phyloP scores from a whole-genome alignment of 2,329 filamentous ascomycete genomes.

The Pseudogymnoascus sp. region DNA sequence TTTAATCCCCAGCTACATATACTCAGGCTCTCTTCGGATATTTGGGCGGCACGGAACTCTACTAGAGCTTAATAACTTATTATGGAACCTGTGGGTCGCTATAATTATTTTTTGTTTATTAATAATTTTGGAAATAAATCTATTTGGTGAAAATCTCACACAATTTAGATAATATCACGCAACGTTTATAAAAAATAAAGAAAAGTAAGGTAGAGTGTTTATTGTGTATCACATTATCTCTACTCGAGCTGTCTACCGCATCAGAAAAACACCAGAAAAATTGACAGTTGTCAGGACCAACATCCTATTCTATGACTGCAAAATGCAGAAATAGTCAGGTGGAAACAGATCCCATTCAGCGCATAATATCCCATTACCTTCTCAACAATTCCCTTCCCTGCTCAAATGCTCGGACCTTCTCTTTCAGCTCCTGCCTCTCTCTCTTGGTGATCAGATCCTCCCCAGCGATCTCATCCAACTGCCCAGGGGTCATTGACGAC shows the following conservation, averaged over 20 bases:
- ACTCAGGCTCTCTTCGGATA: background rate
- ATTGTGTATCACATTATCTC: background rate
- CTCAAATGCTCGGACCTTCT: background rate
- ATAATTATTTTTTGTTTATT: background rate
- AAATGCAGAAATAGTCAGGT: background rate
- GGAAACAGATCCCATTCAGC: background rate
- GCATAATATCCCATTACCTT: background rate
- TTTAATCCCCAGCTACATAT: background rate
- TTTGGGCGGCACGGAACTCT: background rate
- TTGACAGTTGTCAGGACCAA: background rate
- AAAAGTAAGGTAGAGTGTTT: background rate
- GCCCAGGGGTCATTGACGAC: constrained; percentile 36
- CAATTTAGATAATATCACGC: background rate
- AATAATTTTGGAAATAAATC: background rate
- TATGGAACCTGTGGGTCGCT: background rate
- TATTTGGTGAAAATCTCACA: background rate
- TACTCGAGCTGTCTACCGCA: background rate
- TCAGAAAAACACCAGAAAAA: too few relatives aligned
- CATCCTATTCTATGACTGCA: background rate
- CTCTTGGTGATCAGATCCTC: constrained; percentile 37
- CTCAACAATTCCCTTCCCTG: background rate
- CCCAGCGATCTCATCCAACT: constrained; percentile 50
- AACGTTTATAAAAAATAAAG: too few relatives aligned
- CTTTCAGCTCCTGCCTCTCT: background rate
- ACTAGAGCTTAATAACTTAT: background rate